Evolutionary conservation across 495 filamentous ascomycete species (phyloP).

Genomic region (Astrothelium macrocarpum): DNA sequence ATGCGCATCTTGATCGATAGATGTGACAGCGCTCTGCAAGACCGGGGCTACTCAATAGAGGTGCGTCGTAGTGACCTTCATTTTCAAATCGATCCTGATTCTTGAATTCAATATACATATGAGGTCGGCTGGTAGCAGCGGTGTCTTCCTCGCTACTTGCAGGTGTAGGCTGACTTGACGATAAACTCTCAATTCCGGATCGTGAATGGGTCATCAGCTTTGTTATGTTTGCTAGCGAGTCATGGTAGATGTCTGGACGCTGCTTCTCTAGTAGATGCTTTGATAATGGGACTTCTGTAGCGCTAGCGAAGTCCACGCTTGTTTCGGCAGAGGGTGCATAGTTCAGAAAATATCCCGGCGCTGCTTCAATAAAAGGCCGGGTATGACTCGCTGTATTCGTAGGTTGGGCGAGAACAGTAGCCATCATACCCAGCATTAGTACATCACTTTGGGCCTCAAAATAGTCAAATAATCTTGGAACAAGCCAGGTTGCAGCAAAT

Average conservation of each 20-base stretch:
- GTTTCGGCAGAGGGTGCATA: not conserved
- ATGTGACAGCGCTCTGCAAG: not conserved
- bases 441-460: constrained; percentile 14
- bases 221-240: not conserved
- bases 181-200: not conserved
- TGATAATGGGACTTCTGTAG: not conserved
- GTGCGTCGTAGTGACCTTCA: not conserved
- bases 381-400: not conserved
- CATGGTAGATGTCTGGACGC: not conserved
- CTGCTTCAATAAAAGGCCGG: not conserved
- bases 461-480: constrained; percentile 38
- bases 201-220: not conserved
- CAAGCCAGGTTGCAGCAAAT: constrained; percentile 62
- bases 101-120: not conserved
- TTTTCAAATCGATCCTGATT: constrained; percentile 1
- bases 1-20: not conserved
- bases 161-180: not conserved
- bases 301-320: not conserved
- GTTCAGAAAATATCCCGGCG: not conserved
- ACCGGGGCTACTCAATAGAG: not conserved
- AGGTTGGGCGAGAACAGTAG: constrained; percentile 14
- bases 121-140: not conserved
- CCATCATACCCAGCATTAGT: constrained; percentile 13
- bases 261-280: not conserved
- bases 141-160: not conserved